Conservation (phyloP, 2,329 filamentous ascomycete species). For the Talaromyces islandicus region DNA sequence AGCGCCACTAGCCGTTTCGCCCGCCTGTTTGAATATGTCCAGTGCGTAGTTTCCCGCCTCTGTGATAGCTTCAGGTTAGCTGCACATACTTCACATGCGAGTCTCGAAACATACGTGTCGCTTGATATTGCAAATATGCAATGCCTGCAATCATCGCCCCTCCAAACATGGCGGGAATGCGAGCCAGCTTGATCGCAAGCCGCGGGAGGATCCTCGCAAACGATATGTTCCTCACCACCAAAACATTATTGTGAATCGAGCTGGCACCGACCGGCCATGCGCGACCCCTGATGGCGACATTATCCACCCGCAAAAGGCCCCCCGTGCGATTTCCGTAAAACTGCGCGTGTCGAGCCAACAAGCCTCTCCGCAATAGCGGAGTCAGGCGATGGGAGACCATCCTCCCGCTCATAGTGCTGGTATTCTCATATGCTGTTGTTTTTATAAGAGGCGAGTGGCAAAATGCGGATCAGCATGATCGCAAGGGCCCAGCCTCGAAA, state of each 20-base stretch:
- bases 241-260: conserved; percentile 70
- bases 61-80: conserved; percentile 19
- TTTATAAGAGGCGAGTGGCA: background rate
- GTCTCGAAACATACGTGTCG: conserved; percentile 59
- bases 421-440: conserved; percentile 28
- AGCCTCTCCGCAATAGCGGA: conserved; percentile 59
- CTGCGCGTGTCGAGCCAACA: conserved; percentile 59
- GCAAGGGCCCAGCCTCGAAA: conserved; percentile 4
- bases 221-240: conserved; percentile 58
- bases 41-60: conserved; percentile 72
- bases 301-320: conserved; percentile 63
- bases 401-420: conserved; percentile 61
- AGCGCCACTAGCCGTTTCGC: conserved; percentile 62
- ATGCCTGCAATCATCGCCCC: conserved; percentile 79
- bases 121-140: conserved; percentile 95
- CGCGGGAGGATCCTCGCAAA: conserved; percentile 70
- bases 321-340: conserved; percentile 56
- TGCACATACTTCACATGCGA: no score
- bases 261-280: conserved; percentile 73
- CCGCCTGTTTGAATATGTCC: conserved; percentile 68
- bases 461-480: conserved; percentile 7
- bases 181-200: conserved; percentile 80
- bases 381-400: conserved; percentile 68
- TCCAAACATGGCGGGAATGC: conserved; percentile 86
- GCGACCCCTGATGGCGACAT: conserved; percentile 56